Evolutionary conservation across 352 stramenopile species (phyloP).

Genomic region (Phytopythium ostracodes): DNA sequence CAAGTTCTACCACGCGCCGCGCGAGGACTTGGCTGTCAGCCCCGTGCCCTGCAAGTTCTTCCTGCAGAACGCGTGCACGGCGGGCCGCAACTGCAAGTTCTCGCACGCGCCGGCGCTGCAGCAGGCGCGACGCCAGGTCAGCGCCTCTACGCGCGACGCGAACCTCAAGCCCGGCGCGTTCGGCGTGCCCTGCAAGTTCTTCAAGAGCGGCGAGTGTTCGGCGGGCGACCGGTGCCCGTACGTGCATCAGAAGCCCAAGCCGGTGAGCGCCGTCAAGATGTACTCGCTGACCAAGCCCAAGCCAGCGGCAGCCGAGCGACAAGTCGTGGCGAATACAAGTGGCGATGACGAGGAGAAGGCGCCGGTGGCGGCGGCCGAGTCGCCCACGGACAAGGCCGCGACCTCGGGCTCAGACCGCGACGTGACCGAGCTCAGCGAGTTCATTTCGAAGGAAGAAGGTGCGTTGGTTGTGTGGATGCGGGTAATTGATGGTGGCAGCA

Average conservation of each 20-base stretch:
- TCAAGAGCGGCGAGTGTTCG: slow-evolving; percentile 59
- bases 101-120: slow-evolving; percentile 34
- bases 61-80: slow-evolving; percentile 56
- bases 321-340: slow-evolving; percentile 6
- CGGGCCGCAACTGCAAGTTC: slow-evolving; percentile 64
- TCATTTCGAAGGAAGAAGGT: slow-evolving; percentile 81
- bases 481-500: not conserved
- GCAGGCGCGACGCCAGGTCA: slow-evolving; percentile 22
- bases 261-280: slow-evolving; percentile 20
- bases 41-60: slow-evolving; percentile 70
- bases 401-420: slow-evolving; percentile 21
- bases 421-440: slow-evolving; percentile 58
- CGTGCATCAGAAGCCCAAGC: slow-evolving; percentile 38
- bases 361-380: not conserved
- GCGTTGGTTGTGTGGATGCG: not conserved
- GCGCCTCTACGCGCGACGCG: slow-evolving; percentile 39
- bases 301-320: slow-evolving; percentile 11
- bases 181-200: slow-evolving; percentile 65
- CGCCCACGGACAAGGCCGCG: slow-evolving; percentile 12
- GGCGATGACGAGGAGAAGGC: slow-evolving; percentile 32
- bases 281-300: slow-evolving; percentile 24
- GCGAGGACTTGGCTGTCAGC: slow-evolving; percentile 31
- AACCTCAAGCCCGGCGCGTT: slow-evolving; percentile 38
- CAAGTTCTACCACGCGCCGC: slow-evolving; percentile 56
- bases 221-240: slow-evolving; percentile 65